Evolutionary conservation across 2,329 filamentous ascomycete genomes (phyloP).

Genomic region (Ophiocordyceps camponoti-leonardi): DNA sequence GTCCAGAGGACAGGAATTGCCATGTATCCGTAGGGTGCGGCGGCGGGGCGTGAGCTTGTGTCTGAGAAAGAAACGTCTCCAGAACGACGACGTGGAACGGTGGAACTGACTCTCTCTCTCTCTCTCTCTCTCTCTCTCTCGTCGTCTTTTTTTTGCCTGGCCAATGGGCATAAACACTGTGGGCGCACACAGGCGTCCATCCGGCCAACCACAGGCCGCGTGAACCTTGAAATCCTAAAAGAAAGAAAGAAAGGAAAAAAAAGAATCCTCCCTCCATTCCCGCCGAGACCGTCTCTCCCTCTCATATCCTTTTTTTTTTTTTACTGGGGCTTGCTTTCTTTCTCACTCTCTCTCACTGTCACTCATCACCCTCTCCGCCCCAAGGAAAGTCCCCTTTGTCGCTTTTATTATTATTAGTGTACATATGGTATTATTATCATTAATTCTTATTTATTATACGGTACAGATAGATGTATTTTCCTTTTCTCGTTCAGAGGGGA

Average conservation of each 20-base stretch:
- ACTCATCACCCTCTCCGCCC: no score
- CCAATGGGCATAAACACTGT: conserved; percentile 3
- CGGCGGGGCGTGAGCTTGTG: neutral
- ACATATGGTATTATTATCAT: no score
- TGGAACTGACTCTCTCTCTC: neutral
- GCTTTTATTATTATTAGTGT: no score
- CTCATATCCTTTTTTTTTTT: conserved; percentile 2
- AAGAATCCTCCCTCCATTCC: conserved; percentile 3
- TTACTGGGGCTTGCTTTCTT: no score
- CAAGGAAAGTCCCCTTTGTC: no score
- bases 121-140: neutral
- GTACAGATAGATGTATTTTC: no score
- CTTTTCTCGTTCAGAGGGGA: no score
- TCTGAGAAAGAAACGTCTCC: neutral
- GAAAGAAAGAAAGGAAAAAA: no score
- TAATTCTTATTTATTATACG: no score
- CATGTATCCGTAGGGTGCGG: neutral
- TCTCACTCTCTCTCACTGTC: no score
- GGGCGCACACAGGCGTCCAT: conserved; percentile 4
- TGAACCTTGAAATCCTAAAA: conserved; percentile 7
- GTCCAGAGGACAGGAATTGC: neutral
- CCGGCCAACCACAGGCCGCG: conserved; percentile 7
- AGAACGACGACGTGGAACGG: neutral
- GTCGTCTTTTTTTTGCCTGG: neutral
- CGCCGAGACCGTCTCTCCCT: conserved; percentile 8